Evolutionary conservation across 805 yeast genomes (phyloP), one percentile per base, ranked within the genome.

Genomic region (Myxozyma sirexii): DNA sequence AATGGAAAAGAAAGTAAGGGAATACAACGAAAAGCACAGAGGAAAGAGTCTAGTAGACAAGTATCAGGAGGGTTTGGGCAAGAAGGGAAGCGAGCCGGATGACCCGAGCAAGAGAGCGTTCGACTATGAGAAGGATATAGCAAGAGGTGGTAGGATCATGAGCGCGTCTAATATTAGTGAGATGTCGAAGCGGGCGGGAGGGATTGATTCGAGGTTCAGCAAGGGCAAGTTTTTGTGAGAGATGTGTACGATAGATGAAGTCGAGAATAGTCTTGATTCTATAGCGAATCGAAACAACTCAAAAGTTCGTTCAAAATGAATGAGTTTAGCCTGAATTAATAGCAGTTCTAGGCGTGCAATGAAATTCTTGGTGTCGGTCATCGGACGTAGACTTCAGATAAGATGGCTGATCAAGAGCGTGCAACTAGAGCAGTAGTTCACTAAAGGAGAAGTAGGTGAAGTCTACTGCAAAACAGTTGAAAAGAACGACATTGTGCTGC

Each of bases 41-140:
- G 68, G 68, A 15, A 59, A 58, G 42, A 51, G 61, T 4, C 54
- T 65, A 13, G 27, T 65, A 21, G 68, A 65, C 33, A 57, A 50
- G 41, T 51, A 65, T 38, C 55, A 53, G 21, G 65, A 54, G 17
- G 47, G 57, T 7, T 5, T 43, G 13, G 58, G 53, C 10, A 19
- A 55, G 23, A 44, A 45, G 42, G 52, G 26, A 15, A 41, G 50
- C 13, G 49, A 13, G 19, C 49, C 55, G 21, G 66, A 59, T 35
- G 68, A 65, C 19, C 63, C 65, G 10, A 54, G 57, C 26, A 62
- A 59, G 53, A 62, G 68, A 12, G 43, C 26, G 31, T 65, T 65
- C 45, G 68, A 65, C 39, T 59, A 55, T 35, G 65, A 65, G 50
- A 63, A 58, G 47, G 68, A 65, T 39, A 60, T 65, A 23, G 65